Evolutionary conservation across 441 rosid species (phyloP), one percentile per base, ranked within the genome.

Genomic region (California macrophylla): DNA sequence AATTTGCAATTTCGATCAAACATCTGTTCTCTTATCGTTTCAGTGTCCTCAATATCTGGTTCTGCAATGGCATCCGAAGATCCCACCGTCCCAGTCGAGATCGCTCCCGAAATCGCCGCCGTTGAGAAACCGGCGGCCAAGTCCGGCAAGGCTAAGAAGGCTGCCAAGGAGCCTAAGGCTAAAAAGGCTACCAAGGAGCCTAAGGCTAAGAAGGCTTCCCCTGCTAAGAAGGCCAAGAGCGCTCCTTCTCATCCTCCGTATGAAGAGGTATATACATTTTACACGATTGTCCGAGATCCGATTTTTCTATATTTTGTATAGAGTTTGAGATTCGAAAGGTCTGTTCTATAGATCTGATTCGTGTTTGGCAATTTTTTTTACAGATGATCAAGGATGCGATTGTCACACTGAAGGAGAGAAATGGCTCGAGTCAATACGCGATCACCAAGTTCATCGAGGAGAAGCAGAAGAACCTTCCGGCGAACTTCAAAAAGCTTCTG

Each of bases 301-400:
- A n/a, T n/a, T n/a, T n/a, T n/a, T n/a, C n/a, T n/a, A n/a, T n/a
- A n/a, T n/a, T n/a, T n/a, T n/a, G n/a, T n/a, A n/a, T n/a, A n/a
- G n/a, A 28, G 3, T 18, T 52, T 28, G 5, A n/a, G 26, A 21
- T 70, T 69, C 62, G 0, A n/a, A 63, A 71, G 3, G 25, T 26
- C 29, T 77, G 42, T 56, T 38, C 36, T 34, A 67, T 20, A 13
- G 65, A 36, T 75, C 76, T 69, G 25, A 36, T 28, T 28, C 4
- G 1, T 28, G 30, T 28, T 28, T 4, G 30, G 30, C 66, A 16
- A 60, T 23, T 36, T 15, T 76, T 47, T n/a, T 72, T 76, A 40
- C 74, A 93, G 97, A 91, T 93, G 97, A 80, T 93, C 0, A 86
- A 82, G 68, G 96, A 88, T 0, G 96, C 96, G 1, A 89, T 93